Conservation (phyloP, 805 yeast species). For the Trichomonascus vanleenenianus region DNA sequence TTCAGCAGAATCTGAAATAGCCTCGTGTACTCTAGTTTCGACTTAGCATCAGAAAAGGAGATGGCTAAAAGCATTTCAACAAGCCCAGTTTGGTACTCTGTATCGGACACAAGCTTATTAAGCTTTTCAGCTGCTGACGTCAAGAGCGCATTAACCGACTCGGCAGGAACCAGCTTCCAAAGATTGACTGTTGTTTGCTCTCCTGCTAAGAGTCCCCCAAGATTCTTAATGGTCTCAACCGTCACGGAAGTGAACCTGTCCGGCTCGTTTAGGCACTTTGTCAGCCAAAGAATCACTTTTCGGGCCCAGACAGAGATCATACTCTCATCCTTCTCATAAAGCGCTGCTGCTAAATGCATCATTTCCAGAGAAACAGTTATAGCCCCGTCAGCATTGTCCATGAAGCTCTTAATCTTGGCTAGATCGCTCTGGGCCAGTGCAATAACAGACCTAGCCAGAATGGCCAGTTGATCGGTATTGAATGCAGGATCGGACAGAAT, state of each 20-base stretch:
- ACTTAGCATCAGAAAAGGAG: too few species aligned
- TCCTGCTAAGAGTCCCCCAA: conserved; percentile 7
- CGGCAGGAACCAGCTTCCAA: conserved; percentile 17
- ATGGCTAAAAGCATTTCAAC: too few species aligned
- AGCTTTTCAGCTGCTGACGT: too few species aligned
- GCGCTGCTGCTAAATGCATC: conserved; percentile 6
- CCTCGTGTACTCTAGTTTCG: conserved; percentile 35
- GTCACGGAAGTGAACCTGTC: background rate
- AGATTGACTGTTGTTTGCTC: conserved; percentile 2
- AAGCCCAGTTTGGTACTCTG: too few species aligned
- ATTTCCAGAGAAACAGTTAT: conserved; percentile 7
- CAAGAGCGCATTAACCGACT: conserved; percentile 20
- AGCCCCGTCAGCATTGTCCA: background rate
- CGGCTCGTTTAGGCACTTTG: conserved; percentile 16
- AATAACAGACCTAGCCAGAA: background rate
- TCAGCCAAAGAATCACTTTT: conserved; percentile 18
- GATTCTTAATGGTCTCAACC: conserved; percentile 22
- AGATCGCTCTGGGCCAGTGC: background rate
- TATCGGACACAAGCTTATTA: too few species aligned
- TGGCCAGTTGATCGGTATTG: background rate
- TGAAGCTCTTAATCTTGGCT: background rate
- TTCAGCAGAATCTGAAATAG: conserved; percentile 57
- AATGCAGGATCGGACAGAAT: too few species aligned
- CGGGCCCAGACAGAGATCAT: conserved; percentile 12
- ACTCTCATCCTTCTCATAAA: background rate